Base-by-base conservation (phyloP, 257 asterid genomes). In the Rubia yunnanensis region DNA sequence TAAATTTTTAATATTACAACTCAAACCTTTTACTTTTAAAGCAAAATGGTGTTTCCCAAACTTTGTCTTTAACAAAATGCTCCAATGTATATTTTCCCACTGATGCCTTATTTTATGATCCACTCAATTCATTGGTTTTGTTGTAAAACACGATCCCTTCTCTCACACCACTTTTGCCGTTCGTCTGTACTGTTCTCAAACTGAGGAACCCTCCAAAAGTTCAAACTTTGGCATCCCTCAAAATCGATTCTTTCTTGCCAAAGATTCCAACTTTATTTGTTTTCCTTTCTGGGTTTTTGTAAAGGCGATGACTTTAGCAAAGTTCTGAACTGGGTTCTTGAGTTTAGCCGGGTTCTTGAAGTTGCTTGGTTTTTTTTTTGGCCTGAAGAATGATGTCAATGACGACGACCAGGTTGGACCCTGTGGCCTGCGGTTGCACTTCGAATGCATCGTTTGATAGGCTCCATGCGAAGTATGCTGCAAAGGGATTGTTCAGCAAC, bases 391-490 rank as follows among this genome's bases (percentile, higher is more conserved):
- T 89, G 97, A 85, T 77, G 89, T 85, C 95, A 32, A 79, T 85
- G 81, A 73, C 86, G 32, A 80, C 94, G 76, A 78, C 76, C 52
- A 78, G 84, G 60, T 66, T 86, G 70, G 95, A 88, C 20, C 80
- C 78, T 59, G 76, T 76, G 49, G 79, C 84, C 17, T 85, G 95
- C 75, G 95, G 87, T 63, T 86, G 92, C 76, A 82, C 95, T 66
- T 84, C 95, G 10, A 84, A 80, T 77, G 82, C 82, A 26, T 83
- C 89, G 22, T 41, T 66, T 65, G 71, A 80, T 60, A 76, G 84
- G 39, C 65, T 73, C 71, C 64, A 74, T 41, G 69, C 74, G 15
- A 76, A 71, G 18, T 73, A 77, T 76, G 63, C 69, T 64, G 69
- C 81, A 10, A 81, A 77, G 60, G 82, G 83, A 38, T 52, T 79